A percentile compares a stretch with the other conserved stretches of the same genome.
phyloP scores from a whole-genome alignment of 257 asterid genomes.

The Schizonepeta tenuifolia region DNA sequence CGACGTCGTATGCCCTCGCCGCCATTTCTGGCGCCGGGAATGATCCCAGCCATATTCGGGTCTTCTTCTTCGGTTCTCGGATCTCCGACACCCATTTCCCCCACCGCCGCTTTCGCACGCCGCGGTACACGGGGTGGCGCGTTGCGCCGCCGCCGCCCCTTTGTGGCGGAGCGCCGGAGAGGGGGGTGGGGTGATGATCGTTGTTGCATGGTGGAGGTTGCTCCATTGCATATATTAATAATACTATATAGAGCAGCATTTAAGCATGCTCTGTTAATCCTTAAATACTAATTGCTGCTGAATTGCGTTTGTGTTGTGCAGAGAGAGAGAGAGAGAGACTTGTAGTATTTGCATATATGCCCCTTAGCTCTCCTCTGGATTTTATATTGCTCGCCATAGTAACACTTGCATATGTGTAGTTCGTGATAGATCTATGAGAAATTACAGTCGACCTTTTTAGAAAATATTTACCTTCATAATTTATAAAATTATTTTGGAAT shows the following conservation, averaged over 20 bases:
- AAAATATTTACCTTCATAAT: neutral
- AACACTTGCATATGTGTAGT: neutral
- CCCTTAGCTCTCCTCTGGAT: constrained; percentile 1
- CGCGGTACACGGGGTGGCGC: constrained; percentile 60
- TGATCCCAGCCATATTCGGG: constrained; percentile 72
- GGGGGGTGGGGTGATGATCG: constrained; percentile 5
- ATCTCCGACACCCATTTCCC: constrained; percentile 82
- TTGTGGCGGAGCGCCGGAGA: no score
- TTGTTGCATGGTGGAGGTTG: constrained; percentile 46
- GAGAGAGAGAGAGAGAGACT: neutral
- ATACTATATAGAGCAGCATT: neutral
- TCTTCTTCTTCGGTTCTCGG: constrained; percentile 62
- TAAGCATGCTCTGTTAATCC: neutral
- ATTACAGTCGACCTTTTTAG: neutral
- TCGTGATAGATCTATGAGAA: neutral
- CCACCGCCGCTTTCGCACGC: constrained; percentile 66
- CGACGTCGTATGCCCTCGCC: constrained; percentile 73
- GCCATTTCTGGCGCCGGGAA: constrained; percentile 73
- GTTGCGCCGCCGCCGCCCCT: constrained; percentile 26
- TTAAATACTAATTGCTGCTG: constrained; percentile 4
- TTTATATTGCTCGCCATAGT: neutral
- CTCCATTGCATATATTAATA: constrained; percentile 52
- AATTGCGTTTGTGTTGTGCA: neutral
- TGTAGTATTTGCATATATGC: constrained; percentile 19
- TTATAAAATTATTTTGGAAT: no score